Evolutionary conservation across 129 eudicot genomes (phyloP), one percentile per base, ranked within the genome.

Genomic region (Heracleum sosnowskyi): DNA sequence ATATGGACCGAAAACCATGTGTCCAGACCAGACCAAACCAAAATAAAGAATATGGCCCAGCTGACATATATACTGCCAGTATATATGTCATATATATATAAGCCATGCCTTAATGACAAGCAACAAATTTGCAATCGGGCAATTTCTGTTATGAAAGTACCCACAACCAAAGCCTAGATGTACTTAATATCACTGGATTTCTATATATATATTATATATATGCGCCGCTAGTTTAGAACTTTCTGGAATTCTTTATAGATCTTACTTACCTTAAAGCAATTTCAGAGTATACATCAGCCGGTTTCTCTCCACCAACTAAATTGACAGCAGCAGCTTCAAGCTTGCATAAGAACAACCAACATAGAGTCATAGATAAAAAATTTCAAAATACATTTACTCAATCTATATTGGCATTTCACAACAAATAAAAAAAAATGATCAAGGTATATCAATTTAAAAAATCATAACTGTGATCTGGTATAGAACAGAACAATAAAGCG

Each of bases 291-390:
- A 92, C 97, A 83, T 92, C 97, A 9, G 90, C 86, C 81, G 97
- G 97, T 79, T 88, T 86, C 35, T 89, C 92, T 73, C 92, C 91
- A 53, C 96, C 91, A 80, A 92, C 96, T 76, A 92, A 79, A 82
- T 92, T 92, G 79, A 92, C 97, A 36, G 97, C 97, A 83, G 97
- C 92, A 82, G 97, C 97, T 86, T 88, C 93, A 53, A 88, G 81
- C 96, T 53, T 91, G 85, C 74, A 86, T 73, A 80, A 74, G 69
- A 68, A 51, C 18, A 55, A 70, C 39, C 44, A 24, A 33, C 37
- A 69, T 46, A 28, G 36, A 57, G 16, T 44, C 47, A 44, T 44
- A 44, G 15, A 44, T 44, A 17, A 55, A 28, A 36, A 80, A 45
- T 57, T 31, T 16, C n/a, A n/a, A 53, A 29, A 42, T 24, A 42